A percentile compares a stretch with the other conserved stretches of the same genome.
phyloP scores from a whole-genome alignment of 192 early-diverging fungal species.

The Backusella circina region DNA sequence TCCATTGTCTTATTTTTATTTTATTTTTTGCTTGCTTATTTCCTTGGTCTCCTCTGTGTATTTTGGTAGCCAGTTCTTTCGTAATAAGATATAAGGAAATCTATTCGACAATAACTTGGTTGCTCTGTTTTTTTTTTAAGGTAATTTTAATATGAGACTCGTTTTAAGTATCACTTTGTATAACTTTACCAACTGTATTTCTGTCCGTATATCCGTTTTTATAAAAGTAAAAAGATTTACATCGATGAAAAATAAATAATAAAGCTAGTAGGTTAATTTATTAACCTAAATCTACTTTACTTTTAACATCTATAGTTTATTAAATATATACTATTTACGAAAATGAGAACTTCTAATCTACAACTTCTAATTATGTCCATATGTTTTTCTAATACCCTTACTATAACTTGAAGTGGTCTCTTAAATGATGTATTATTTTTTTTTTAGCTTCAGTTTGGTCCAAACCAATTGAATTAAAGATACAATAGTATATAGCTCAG shows the following conservation, averaged over 20 bases:
- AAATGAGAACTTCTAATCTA: neutral
- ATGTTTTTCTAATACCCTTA: neutral
- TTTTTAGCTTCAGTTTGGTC: neutral
- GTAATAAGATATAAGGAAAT: neutral
- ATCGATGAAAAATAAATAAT: neutral
- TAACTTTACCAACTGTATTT: neutral
- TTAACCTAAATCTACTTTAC: neutral
- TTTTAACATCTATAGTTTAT: neutral
- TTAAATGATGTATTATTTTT: neutral
- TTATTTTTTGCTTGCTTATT: neutral
- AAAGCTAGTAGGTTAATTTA: neutral
- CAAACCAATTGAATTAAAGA: neutral
- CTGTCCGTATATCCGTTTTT: neutral
- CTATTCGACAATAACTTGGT: neutral
- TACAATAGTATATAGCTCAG: neutral
- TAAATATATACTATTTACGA: neutral
- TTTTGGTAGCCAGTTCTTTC: neutral
- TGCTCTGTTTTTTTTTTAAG: neutral
- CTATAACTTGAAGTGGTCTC: neutral
- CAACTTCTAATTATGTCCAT: neutral
- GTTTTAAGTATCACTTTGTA: neutral
- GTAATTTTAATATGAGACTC: neutral
- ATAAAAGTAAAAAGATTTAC: neutral
- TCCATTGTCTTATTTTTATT: neutral
- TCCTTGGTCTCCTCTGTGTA: neutral